These are phyloP conservation scores for Talaromyces trachyspermus DNA, from an alignment of 495 filamentous ascomycete species.

Conservation along the genomic window DNA sequence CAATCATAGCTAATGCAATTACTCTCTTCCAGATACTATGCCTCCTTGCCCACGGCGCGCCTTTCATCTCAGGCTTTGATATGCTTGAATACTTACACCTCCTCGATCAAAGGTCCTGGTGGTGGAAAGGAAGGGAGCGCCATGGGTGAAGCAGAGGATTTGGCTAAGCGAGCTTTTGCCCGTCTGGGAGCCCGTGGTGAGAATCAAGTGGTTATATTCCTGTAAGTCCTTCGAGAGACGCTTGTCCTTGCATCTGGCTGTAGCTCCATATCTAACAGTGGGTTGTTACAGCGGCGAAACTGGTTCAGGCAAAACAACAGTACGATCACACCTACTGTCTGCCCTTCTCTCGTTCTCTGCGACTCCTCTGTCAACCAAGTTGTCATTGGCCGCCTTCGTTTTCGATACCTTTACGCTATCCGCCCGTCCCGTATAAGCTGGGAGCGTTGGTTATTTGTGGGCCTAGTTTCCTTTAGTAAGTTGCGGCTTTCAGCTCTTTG, in stretches of 20 bases:
- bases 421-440: no score
- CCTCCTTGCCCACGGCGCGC: conserved; percentile 73
- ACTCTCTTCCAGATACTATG: conserved; percentile 58
- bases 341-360: conserved; percentile 82
- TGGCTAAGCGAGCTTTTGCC: conserved; percentile 77
- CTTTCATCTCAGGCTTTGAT: conserved; percentile 88
- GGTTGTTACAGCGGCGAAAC: conserved; percentile 76
- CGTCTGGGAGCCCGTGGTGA: conserved; percentile 83
- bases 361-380: conserved; percentile 84
- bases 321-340: conserved; percentile 80
- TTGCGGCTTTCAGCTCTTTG: no score
- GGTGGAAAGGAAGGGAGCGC: conserved; percentile 79
- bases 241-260: no score
- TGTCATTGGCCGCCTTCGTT: conserved; percentile 87
- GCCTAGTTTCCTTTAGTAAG: no score
- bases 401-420: conserved; percentile 96
- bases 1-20: background rate
- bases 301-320: conserved; percentile 89
- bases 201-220: conserved; percentile 84
- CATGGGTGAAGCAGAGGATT: conserved; percentile 78
- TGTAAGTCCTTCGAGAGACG: no score
- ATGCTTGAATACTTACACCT: conserved; percentile 86
- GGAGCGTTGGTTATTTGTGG: no score
- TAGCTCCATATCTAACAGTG: background rate
- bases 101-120: conserved; percentile 77